phyloP scores from a whole-genome alignment of 345 rosid species.

The Dipteronia dyeriana region DNA sequence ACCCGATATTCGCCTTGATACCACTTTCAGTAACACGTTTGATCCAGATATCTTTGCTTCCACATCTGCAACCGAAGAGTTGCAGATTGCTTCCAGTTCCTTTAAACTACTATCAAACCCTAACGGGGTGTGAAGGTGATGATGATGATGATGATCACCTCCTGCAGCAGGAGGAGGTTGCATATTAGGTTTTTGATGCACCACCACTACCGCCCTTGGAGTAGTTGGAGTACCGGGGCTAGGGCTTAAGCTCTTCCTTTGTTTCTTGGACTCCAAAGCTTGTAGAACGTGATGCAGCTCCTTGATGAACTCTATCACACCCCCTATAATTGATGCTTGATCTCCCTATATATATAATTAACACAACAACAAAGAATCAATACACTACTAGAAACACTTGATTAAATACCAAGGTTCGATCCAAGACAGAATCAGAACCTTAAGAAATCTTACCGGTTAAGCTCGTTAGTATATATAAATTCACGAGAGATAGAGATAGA shows the following conservation, averaged over 20 bases:
- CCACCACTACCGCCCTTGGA: constrained; percentile 31
- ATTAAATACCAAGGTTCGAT: too few relatives aligned
- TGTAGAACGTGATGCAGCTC: constrained; percentile 82
- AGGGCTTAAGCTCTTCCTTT: constrained; percentile 76
- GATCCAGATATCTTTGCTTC: constrained; percentile 92
- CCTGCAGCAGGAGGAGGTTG: constrained; percentile 25
- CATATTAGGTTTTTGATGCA: constrained; percentile 17
- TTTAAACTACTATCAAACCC: constrained; percentile 31
- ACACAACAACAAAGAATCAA: neutral
- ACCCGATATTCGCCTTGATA: constrained; percentile 54
- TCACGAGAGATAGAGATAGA: neutral
- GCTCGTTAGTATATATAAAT: too few relatives aligned
- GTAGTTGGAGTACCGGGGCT: constrained; percentile 42
- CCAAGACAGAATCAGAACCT: too few relatives aligned
- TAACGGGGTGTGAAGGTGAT: constrained; percentile 22
- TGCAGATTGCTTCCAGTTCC: constrained; percentile 68
- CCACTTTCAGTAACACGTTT: constrained; percentile 67
- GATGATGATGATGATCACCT: neutral
- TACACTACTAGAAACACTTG: neutral
- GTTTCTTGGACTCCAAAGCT: constrained; percentile 84
- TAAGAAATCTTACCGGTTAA: neutral
- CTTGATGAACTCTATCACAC: constrained; percentile 87
- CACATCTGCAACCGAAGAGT: constrained; percentile 83
- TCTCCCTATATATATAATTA: constrained; percentile 57
- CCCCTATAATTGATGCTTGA: constrained; percentile 95